Percentiles rank a stretch among this genome's conserved stretches.
Conservation (phyloP, 1,284 basidiomycete species). For the Ustilago curta region DNA sequence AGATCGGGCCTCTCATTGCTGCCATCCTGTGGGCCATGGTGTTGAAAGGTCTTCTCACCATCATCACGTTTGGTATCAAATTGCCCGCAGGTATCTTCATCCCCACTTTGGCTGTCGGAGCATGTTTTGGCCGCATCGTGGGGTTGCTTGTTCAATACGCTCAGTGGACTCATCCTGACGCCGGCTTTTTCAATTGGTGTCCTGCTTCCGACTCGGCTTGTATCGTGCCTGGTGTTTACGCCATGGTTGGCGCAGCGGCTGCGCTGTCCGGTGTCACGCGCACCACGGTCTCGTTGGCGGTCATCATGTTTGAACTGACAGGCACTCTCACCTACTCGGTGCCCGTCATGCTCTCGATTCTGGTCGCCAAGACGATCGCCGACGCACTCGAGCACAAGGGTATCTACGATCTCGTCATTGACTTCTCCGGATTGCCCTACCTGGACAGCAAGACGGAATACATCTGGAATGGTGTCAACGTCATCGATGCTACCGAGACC, state of each 20-base stretch:
- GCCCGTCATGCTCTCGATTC: slow-evolving; percentile 86
- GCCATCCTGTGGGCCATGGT: slow-evolving; percentile 77
- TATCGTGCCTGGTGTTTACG: slow-evolving; percentile 83
- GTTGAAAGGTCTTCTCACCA: slow-evolving; percentile 77
- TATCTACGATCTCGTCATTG: slow-evolving; percentile 94
- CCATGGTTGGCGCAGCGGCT: slow-evolving; percentile 83
- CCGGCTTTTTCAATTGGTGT: slow-evolving; percentile 74
- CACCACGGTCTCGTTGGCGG: slow-evolving; percentile 90
- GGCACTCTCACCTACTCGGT: slow-evolving; percentile 93
- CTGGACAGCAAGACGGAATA: slow-evolving; percentile 89
- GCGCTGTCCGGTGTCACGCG: slow-evolving; percentile 80
- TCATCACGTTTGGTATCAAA: slow-evolving; percentile 90
- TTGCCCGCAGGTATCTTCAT: slow-evolving; percentile 89
- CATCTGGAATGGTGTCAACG: slow-evolving; percentile 75
- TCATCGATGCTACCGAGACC: slow-evolving; percentile 60
- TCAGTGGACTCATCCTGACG: slow-evolving; percentile 77
- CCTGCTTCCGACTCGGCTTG: slow-evolving; percentile 53
- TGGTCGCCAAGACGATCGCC: slow-evolving; percentile 86
- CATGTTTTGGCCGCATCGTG: slow-evolving; percentile 88
- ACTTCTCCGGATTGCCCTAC: slow-evolving; percentile 78
- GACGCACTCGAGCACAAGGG: slow-evolving; percentile 93
- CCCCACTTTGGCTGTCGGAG: slow-evolving; percentile 92
- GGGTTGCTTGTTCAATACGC: slow-evolving; percentile 86
- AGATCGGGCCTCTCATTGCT: slow-evolving; percentile 78
- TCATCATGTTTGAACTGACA: slow-evolving; percentile 97